These are phyloP conservation scores for Fennellomyces sp. DNA, from an alignment of 371 early-diverging fungal species.

Conservation along the genomic window DNA sequence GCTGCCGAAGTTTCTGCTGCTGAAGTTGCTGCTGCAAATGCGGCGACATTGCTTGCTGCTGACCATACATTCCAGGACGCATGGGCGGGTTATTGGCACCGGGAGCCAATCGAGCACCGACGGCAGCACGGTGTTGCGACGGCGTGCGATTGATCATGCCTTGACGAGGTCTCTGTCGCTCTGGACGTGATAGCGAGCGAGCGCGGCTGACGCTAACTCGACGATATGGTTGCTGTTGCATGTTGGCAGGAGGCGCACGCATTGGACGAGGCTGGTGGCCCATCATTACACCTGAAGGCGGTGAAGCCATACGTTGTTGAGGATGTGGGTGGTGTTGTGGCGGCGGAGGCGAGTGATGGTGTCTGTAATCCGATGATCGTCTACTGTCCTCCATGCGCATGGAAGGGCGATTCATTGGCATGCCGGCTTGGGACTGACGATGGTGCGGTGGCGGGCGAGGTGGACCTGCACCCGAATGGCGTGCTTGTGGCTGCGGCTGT, in stretches of 20 bases:
- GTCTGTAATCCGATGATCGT: background rate
- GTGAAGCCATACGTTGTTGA: slow-evolving; percentile 19
- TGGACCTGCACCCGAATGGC: slow-evolving; percentile 1
- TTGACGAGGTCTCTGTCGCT: slow-evolving; percentile 48
- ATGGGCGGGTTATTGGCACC: background rate
- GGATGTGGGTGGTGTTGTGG: background rate
- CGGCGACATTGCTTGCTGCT: slow-evolving; percentile 40
- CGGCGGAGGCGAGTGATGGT: background rate
- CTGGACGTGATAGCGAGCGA: slow-evolving; percentile 48
- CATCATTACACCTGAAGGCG: slow-evolving; percentile 7
- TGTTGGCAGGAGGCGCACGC: background rate
- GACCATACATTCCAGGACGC: background rate
- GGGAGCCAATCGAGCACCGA: slow-evolving; percentile 7
- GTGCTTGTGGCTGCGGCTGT: background rate
- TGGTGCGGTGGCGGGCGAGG: background rate
- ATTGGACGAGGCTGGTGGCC: background rate
- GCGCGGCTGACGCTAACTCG: slow-evolving; percentile 33
- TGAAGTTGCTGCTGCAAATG: slow-evolving; percentile 50
- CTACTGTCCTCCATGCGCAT: slow-evolving; percentile 1
- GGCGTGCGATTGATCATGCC: slow-evolving; percentile 47
- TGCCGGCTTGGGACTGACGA: background rate
- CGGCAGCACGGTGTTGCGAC: slow-evolving; percentile 30
- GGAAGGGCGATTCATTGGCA: background rate
- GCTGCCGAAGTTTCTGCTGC: slow-evolving; percentile 43
- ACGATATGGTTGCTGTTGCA: slow-evolving; percentile 7